Evolutionary conservation across 495 filamentous ascomycete genomes (phyloP).

Genomic region (Cetradonia linearis): DNA sequence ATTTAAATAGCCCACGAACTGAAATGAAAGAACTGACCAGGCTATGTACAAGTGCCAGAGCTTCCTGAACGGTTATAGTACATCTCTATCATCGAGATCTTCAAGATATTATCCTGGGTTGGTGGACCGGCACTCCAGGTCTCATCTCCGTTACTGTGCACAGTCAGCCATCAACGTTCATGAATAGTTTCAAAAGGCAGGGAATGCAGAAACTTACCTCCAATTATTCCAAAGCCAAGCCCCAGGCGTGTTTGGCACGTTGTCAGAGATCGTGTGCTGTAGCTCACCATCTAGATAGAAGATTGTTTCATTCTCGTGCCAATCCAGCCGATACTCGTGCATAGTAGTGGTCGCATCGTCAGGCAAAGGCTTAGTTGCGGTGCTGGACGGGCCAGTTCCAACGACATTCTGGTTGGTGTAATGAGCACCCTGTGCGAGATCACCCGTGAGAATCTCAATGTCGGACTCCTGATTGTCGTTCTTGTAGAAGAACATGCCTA

Average conservation of each 20-base stretch:
- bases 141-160: constrained; percentile 21
- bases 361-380: constrained; percentile 7
- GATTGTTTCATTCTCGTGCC: constrained; percentile 15
- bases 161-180: not conserved
- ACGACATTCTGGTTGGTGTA: constrained; percentile 22
- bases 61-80: constrained; percentile 22
- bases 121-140: constrained; percentile 23
- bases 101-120: constrained; percentile 17
- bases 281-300: constrained; percentile 22
- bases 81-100: constrained; percentile 24
- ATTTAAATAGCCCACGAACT: not conserved
- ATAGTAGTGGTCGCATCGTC: constrained; percentile 11
- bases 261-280: constrained; percentile 17
- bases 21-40: not conserved
- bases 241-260: constrained; percentile 23
- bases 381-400: constrained; percentile 5
- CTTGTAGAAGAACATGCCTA: constrained; percentile 18
- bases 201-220: constrained; percentile 11
- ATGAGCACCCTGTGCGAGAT: constrained; percentile 14
- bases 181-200: not conserved
- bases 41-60: constrained; percentile 7
- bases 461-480: constrained; percentile 21
- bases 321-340: constrained; percentile 26
- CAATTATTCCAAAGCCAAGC: constrained; percentile 27
- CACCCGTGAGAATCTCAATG: constrained; percentile 22